Base-by-base conservation (phyloP, 257 asterid genomes). In the Datura wrightii region DNA sequence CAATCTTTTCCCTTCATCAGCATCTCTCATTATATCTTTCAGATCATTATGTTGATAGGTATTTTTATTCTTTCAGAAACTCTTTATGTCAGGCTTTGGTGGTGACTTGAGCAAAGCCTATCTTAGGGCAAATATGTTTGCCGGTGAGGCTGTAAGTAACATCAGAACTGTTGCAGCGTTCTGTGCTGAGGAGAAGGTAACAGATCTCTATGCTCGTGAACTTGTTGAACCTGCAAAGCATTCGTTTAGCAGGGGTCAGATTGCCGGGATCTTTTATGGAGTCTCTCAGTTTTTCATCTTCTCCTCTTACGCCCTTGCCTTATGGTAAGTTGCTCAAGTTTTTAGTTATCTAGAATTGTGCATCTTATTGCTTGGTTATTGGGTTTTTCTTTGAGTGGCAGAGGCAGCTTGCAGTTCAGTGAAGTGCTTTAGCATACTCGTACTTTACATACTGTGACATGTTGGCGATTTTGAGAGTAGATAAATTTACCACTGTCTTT, bases 141-240 rank as follows among this genome's bases (percentile, higher is more conserved):
- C 98, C 24, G 98, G 98, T 59, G 99, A 97, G 91, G 98, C 99
- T 3, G 99, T 97, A 86, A 94, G 99, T 87, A 96, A 97, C 86
- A 97, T 97, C 59, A 86, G 99, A 70, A 97, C 99, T 0, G 94
- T 97, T 52, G 98, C 98, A 14, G 99, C 99, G 6, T 97, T 97
- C 85, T 95, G 99, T 83, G 83, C 98, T 2, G 99, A 97, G 93
- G 92, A 91, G 85, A 97, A 97, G 83, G 97, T 97, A 19, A 88
- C 93, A 5, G 96, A 91, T 84, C 96, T 91, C 62, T 97, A 97
- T 63, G 85, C 92, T 3, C 89, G 86, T 0, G 97, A 97, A 85
- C 98, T 97, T 60, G 83, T 90, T 39, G 98, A 94, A 74, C 99
- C 99, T 15, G 90, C 98, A 65, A 89, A 86, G 87, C 93, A 84